Evolutionary conservation across 2,329 filamentous ascomycete species (phyloP).

Genomic region (Colletotrichum chlorophyti): DNA sequence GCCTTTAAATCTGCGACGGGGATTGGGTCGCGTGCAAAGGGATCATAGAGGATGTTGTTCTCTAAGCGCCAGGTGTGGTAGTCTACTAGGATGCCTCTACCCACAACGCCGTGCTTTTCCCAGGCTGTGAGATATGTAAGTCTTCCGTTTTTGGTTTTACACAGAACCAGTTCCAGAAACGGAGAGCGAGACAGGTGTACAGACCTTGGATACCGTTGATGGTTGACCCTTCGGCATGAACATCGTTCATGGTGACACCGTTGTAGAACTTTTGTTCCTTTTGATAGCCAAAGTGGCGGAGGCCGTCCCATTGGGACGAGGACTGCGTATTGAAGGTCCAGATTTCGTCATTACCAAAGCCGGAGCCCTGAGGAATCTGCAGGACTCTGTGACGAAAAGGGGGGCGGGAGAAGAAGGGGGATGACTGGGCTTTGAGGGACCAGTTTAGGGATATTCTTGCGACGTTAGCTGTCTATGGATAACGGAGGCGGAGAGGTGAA

Average conservation of each 20-base stretch:
- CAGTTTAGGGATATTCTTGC: constrained; percentile 41
- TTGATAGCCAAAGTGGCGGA: constrained; percentile 46
- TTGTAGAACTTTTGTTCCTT: constrained; percentile 42
- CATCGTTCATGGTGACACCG: constrained; percentile 43
- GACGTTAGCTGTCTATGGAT: not conserved
- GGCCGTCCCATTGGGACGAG: constrained; percentile 48
- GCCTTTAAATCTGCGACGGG: constrained; percentile 24
- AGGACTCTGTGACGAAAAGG: constrained; percentile 38
- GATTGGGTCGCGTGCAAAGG: constrained; percentile 27
- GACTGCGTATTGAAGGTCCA: constrained; percentile 45
- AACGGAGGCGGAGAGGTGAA: too few species aligned
- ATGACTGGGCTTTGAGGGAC: constrained; percentile 39
- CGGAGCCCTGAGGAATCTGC: constrained; percentile 36
- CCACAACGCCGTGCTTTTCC: constrained; percentile 48
- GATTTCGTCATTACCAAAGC: constrained; percentile 41
- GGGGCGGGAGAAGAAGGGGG: constrained; percentile 41
- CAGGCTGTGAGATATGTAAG: constrained; percentile 19
- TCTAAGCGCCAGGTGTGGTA: constrained; percentile 53
- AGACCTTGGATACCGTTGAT: constrained; percentile 29
- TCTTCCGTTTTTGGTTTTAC: not conserved
- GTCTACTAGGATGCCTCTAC: constrained; percentile 59
- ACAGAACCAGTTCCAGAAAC: not conserved
- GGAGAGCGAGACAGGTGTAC: not conserved
- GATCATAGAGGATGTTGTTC: constrained; percentile 34
- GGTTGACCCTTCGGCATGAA: constrained; percentile 53